These are phyloP conservation scores for Mucor lusitanicus DNA, from an alignment of 371 early-diverging fungal genomes.

Conservation along the genomic window DNA sequence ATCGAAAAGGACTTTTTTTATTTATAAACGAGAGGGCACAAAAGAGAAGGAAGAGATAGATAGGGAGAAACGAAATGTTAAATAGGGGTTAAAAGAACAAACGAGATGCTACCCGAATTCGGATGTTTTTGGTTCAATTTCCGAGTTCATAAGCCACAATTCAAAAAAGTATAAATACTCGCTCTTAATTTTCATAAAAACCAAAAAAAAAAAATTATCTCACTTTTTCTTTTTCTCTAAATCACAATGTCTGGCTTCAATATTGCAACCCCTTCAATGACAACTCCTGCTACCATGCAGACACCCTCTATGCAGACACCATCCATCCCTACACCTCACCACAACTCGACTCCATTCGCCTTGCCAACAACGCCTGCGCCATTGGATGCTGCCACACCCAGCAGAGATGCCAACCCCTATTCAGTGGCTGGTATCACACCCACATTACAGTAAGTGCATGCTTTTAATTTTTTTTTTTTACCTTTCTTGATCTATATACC, in stretches of 20 bases:
- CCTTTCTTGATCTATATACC: background rate
- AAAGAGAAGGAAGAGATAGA: background rate
- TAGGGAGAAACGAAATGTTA: background rate
- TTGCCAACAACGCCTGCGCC: constrained; percentile 56
- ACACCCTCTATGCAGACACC: constrained; percentile 54
- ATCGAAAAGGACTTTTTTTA: background rate
- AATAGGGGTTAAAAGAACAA: background rate
- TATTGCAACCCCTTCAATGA: constrained; percentile 52
- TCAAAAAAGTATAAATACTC: constrained; percentile 13
- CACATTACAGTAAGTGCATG: constrained; percentile 78
- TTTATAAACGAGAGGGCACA: background rate
- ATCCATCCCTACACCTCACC: constrained; percentile 49
- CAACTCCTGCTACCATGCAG: constrained; percentile 45
- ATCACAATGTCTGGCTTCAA: constrained; percentile 50
- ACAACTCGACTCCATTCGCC: constrained; percentile 44
- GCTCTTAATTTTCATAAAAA: background rate
- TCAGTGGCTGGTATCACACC: constrained; percentile 79
- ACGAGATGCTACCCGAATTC: background rate
- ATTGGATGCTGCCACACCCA: constrained; percentile 54
- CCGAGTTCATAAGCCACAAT: constrained; percentile 10
- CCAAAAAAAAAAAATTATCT: background rate
- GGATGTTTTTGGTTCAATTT: constrained; percentile 6
- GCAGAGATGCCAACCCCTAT: constrained; percentile 56
- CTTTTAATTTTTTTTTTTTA: constrained; percentile 6
- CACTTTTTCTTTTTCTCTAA: background rate